Evolutionary conservation across 306 rosid genomes (phyloP).

Genomic region (Fragaria nilgerrensis): DNA sequence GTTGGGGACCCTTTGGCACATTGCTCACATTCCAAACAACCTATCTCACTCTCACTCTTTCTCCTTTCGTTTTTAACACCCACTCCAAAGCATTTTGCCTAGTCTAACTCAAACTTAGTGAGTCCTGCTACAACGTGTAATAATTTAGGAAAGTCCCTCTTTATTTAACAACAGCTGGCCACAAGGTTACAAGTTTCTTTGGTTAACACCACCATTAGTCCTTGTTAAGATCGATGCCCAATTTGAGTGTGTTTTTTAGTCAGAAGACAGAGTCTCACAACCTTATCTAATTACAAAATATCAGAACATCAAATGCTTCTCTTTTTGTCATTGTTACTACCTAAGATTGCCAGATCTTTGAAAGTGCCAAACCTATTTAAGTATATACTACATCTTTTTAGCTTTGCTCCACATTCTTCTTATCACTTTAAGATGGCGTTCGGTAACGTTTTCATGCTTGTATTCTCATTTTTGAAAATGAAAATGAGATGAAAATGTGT

Average conservation of each 20-base stretch:
- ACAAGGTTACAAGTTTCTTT: background rate
- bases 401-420: background rate
- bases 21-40: background rate
- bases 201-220: constrained; percentile 10
- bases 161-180: constrained; percentile 1
- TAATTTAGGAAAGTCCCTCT: background rate
- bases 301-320: constrained; percentile 4
- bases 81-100: background rate
- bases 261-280: background rate
- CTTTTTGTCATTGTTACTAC: constrained; percentile 13
- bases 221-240: constrained; percentile 15
- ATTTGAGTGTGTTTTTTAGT: background rate
- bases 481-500: too few relatives aligned
- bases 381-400: background rate
- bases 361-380: constrained; percentile 6
- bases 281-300: constrained; percentile 13
- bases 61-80: too few relatives aligned
- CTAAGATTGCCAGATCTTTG: background rate
- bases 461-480: too few relatives aligned
- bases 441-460: too few relatives aligned
- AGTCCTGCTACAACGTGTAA: constrained; percentile 1
- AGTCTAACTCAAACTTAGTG: constrained; percentile 9
- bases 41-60: background rate
- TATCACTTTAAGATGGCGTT: too few relatives aligned
- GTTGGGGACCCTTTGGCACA: background rate